Base-by-base conservation (phyloP, 257 asterid genomes). In the Apocynum venetum region DNA sequence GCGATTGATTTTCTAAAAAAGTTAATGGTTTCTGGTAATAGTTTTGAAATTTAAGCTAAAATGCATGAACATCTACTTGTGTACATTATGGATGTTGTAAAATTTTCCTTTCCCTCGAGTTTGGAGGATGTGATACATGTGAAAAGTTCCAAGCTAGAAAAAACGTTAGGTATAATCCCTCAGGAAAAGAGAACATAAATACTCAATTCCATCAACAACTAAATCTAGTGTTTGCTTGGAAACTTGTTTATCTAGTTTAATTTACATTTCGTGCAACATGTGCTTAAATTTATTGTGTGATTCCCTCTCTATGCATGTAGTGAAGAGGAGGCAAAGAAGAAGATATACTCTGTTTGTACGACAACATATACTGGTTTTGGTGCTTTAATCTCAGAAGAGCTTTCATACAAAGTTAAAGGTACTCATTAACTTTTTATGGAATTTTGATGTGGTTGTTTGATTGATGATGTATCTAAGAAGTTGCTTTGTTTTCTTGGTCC, bases 241-340 rank as follows among this genome's bases (percentile, higher is more conserved):
- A 1, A 11, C n/a, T 36, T 36, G 70, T 64, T 64, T 64, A 35
- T 40, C 44, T 35, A 4, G 0, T 19, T 64, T 8, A 1, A 4
- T 64, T 36, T 38, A 13, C 1, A 10, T 36, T 4, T 35, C 14
- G 3, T 11, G 67, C 14, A 36, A 51, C 74, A 47, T 20, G 7
- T 71, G 25, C 51, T 52, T 51, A 20, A 10, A 13, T 48, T 47
- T 46, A 15, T 43, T 2, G 7, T 70, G 14, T 8, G 6, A 7
- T 46, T 70, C 55, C n/a, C 15, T 43, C 46, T 51, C 65, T 79
- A 78, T 83, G 46, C 76, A 31, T 85, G 91, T 91, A 95, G 98
- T 83, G 98, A 95, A 87, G 98, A 95, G 82, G 98, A 93, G 82
- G 98, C 98, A 40, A 90, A 86, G 87, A 90, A 91, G 83, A 95